Conservation (phyloP, 2,329 filamentous ascomycete species). For the Pseudogymnoascus sp. region DNA sequence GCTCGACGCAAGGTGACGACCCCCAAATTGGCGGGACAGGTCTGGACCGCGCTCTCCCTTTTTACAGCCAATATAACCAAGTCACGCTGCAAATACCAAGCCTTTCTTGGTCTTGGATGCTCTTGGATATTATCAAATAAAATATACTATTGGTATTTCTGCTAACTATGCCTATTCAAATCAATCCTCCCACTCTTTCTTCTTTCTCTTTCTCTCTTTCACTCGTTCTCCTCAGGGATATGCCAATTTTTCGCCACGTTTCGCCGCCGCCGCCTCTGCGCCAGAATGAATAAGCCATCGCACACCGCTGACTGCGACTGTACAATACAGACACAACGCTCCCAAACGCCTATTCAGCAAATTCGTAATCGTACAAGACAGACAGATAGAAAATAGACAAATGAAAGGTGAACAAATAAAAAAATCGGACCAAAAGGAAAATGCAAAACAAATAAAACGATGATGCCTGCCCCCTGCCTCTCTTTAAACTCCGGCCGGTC, state of each 20-base stretch:
- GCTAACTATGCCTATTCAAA: constrained; percentile 1
- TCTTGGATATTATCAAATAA: constrained; percentile 5
- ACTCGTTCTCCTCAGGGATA: not conserved
- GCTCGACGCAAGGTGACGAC: not conserved
- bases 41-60: not conserved
- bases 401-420: not conserved
- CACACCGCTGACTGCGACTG: not conserved
- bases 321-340: not conserved
- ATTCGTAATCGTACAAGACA: not conserved
- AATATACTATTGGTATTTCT: constrained; percentile 3
- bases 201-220: not conserved
- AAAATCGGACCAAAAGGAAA: not conserved
- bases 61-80: not conserved
- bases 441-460: not conserved
- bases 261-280: not conserved
- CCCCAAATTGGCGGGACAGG: not conserved
- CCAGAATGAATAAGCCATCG: not conserved
- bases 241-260: not conserved
- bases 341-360: constrained; percentile 1
- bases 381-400: constrained; percentile 1
- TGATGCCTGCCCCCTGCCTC: not conserved
- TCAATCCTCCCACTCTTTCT: not conserved
- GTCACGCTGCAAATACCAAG: not conserved
- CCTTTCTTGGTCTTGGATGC: not conserved
- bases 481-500: constrained; percentile 9